Evolutionary conservation across 2,329 filamentous ascomycete genomes (phyloP), one percentile per base, ranked within the genome.

Genomic region (Geosmithia morbida): DNA sequence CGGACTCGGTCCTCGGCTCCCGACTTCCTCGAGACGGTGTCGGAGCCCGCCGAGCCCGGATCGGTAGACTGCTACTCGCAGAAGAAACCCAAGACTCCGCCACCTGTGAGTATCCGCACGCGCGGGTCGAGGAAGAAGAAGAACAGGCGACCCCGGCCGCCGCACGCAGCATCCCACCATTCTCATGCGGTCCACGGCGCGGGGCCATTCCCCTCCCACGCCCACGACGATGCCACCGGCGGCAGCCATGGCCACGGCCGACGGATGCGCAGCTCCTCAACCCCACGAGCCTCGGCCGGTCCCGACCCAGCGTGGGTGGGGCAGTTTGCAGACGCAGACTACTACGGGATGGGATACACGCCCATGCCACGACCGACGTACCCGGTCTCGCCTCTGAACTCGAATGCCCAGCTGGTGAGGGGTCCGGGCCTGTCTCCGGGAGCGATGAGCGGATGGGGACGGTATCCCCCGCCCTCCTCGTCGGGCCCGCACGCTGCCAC

Each of bases 21-120:
- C 16, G 55, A 58, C 14, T 51, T 62, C 14, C 54, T 58, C 20
- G 51, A 49, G 17, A 48, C 46, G 13, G 52, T 49, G 6, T 45
- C 44, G 7, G 48, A 49, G 41, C 46, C 48, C 7, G 48, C 44
- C 20, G 33, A 22, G 39, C 44, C 44, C 26, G 44, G 44, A 7
- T 44, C 40, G 3, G 30, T 49, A 5, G 33, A 43, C 26, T 47
- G 45, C 19, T 45, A 40, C 19, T 46, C 37, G 33, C 42, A 49
- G 43, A 49, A 45, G 37, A 41, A 45, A 48, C 54, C 59, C 10
- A 65, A 55, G 47, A 62, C 63, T 0, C 61, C 65, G 2, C 65
- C 66, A 1, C 66, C 69, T 0, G 60, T 70, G 26, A 70, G 65
- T 52, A 64, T 71, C 58, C 60, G 60, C n/a, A 68, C 64, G 3